phyloP scores from a whole-genome alignment of 2,329 filamentous ascomycete species.

The Trichoderma polysporum region DNA sequence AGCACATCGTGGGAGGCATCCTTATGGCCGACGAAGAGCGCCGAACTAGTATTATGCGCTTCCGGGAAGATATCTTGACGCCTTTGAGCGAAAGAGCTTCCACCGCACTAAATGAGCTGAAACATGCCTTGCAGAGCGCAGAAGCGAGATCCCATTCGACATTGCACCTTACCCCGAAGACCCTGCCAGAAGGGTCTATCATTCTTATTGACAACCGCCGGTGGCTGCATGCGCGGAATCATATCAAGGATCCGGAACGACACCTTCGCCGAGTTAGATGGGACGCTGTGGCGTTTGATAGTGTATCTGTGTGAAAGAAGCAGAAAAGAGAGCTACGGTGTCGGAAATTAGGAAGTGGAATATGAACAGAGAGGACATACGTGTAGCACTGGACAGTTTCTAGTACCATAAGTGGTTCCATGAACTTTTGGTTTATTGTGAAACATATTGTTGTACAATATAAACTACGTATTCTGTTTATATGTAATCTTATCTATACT shows the following conservation, averaged over 20 bases:
- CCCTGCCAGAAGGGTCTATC: slow-evolving; percentile 32
- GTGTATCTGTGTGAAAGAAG: background rate
- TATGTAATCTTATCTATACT: background rate
- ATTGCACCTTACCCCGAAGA: slow-evolving; percentile 29
- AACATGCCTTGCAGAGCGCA: slow-evolving; percentile 20
- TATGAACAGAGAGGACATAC: background rate
- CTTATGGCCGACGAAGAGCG: slow-evolving; percentile 17
- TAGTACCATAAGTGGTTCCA: background rate
- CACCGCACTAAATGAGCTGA: slow-evolving; percentile 30
- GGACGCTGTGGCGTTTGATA: slow-evolving; percentile 31
- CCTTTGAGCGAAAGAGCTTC: slow-evolving; percentile 29
- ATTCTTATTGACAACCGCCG: slow-evolving; percentile 37
- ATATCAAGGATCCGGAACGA: slow-evolving; percentile 35
- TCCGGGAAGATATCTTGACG: slow-evolving; percentile 34
- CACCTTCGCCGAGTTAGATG: slow-evolving; percentile 38
- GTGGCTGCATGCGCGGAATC: slow-evolving; percentile 37
- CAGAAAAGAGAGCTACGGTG: background rate
- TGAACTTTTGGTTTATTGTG: background rate
- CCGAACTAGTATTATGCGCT: slow-evolving; percentile 29
- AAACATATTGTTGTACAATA: background rate
- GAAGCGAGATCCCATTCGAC: slow-evolving; percentile 23
- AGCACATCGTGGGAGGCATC: slow-evolving; percentile 29
- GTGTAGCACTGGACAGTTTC: background rate
- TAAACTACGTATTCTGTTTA: background rate
- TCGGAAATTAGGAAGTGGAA: background rate